Conservation (phyloP, 805 yeast genomes). For the Hanseniaspora nectarophila region DNA sequence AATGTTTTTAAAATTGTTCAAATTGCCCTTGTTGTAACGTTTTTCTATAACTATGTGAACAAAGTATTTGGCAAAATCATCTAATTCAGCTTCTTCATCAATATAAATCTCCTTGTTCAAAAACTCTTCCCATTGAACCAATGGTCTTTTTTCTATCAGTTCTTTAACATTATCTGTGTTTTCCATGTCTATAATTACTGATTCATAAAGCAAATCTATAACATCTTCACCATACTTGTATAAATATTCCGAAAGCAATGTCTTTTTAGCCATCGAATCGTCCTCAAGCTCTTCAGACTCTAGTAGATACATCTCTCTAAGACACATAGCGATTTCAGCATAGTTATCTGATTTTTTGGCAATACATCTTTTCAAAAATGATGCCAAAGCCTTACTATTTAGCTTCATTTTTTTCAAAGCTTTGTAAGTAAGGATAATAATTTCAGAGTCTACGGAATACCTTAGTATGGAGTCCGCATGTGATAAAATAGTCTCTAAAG, state of each 20-base stretch:
- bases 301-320: neutral
- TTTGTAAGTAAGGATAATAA: neutral
- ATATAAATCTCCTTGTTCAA: neutral
- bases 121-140: constrained; percentile 6
- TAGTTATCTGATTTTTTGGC: neutral
- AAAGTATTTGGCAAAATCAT: neutral
- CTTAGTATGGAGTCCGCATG: constrained; percentile 13
- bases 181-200: neutral
- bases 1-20: neutral
- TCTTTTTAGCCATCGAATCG: neutral
- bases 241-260: neutral
- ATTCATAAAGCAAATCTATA: constrained; percentile 7
- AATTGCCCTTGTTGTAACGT: neutral
- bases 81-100: neutral
- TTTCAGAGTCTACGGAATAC: neutral
- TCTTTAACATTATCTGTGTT: neutral
- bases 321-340: neutral
- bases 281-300: neutral
- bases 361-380: neutral
- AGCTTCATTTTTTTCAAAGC: neutral
- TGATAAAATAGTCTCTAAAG: neutral
- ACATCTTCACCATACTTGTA: constrained; percentile 1
- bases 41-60: neutral
- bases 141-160: neutral
- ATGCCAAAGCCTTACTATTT: neutral